A percentile compares a stretch with the other conserved stretches of the same genome.
These are phyloP conservation scores for Bipolaris gigantea DNA, from an alignment of 2,329 filamentous ascomycete species.

Conservation along the genomic window DNA sequence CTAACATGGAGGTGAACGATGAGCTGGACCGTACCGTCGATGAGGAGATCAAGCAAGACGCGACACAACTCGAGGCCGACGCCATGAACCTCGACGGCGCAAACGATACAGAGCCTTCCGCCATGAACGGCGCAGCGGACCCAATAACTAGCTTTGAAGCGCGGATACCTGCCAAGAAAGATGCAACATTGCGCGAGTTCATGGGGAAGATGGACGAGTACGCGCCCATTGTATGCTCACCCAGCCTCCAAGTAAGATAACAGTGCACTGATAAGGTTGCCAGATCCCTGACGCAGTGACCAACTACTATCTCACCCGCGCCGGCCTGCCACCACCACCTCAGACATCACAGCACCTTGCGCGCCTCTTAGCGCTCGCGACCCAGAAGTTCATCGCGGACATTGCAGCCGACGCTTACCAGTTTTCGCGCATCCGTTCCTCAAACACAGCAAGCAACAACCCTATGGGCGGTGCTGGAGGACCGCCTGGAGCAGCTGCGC, in stretches of 20 bases:
- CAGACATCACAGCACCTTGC: conserved; percentile 89
- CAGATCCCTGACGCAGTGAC: conserved; percentile 97
- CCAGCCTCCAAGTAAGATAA: background rate
- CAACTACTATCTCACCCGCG: conserved; percentile 95
- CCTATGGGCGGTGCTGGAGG: conserved; percentile 78
- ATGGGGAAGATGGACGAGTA: conserved; percentile 97
- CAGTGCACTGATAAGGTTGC: conserved; percentile 14
- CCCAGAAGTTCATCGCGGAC: conserved; percentile 97
- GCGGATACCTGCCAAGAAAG: conserved; percentile 78
- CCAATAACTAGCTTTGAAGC: conserved; percentile 59
- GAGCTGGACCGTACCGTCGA: conserved; percentile 48
- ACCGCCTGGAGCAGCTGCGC: conserved; percentile 60
- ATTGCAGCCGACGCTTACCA: conserved; percentile 97
- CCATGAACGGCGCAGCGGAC: conserved; percentile 44
- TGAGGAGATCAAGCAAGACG: conserved; percentile 46
- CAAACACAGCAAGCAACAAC: conserved; percentile 86
- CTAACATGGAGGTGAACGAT: conserved; percentile 39
- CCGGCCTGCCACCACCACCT: conserved; percentile 88
- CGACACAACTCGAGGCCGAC: conserved; percentile 37
- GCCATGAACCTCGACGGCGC: conserved; percentile 48
- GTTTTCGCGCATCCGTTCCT: conserved; percentile 93
- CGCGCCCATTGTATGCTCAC: conserved; percentile 78
- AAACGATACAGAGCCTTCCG: conserved; percentile 40
- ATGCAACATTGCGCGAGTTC: conserved; percentile 89
- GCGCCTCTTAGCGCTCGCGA: conserved; percentile 92